Evolutionary conservation across 2,329 filamentous ascomycete species (phyloP).

Genomic region (Lachnellula arida): DNA sequence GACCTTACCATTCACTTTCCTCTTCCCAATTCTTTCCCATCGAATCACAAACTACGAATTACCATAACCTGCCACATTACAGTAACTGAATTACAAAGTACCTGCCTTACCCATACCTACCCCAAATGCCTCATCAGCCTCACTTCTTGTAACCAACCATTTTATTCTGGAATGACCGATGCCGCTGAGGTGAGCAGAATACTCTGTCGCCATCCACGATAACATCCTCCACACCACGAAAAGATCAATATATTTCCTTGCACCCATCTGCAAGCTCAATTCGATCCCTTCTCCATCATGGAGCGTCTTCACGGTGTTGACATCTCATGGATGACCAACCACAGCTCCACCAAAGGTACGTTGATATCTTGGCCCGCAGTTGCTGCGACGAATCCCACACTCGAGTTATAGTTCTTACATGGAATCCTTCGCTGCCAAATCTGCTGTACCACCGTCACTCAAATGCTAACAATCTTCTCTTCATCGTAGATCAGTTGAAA

Average conservation of each 20-base stretch:
- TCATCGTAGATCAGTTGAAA: constrained; percentile 5
- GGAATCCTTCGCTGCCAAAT: not conserved
- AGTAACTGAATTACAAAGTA: not conserved
- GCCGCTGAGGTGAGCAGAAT: constrained; percentile 11
- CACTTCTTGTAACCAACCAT: not conserved
- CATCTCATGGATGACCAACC: constrained; percentile 32
- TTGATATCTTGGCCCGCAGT: not conserved
- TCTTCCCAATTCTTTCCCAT: too few relatives aligned
- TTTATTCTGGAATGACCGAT: constrained; percentile 8
- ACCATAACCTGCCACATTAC: not conserved
- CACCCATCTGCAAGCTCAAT: not conserved
- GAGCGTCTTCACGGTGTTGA: constrained; percentile 32
- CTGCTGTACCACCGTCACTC: not conserved
- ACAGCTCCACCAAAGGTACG: constrained; percentile 28
- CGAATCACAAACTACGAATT: not conserved
- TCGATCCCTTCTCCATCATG: constrained; percentile 20
- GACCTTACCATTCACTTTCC: too few relatives aligned
- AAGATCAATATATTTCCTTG: not conserved
- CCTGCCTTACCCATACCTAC: not conserved
- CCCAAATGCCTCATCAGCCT: constrained; percentile 6
- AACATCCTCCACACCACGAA: not conserved
- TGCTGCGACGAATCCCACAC: not conserved
- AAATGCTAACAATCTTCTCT: constrained; percentile 2
- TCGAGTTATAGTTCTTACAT: constrained; percentile 2
- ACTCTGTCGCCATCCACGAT: constrained; percentile 6